Base-by-base conservation (phyloP, 2,329 filamentous ascomycete genomes). In the Phialophora tarda region DNA sequence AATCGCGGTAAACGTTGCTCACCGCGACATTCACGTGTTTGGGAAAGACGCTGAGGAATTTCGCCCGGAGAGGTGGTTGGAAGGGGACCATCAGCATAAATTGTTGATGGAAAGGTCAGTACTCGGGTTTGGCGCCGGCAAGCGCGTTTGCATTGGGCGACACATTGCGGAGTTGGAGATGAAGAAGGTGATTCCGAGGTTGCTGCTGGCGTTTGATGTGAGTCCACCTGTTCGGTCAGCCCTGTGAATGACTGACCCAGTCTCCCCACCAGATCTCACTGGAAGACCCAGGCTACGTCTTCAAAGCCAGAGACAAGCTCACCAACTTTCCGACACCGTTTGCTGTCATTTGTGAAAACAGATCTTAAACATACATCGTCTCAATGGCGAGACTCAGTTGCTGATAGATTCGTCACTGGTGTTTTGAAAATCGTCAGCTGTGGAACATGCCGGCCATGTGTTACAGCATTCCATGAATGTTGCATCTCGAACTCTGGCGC, bases 81-180 rank as follows among this genome's bases (percentile, higher is more conserved):
- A 84, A 41, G 56, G 30, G 12, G 34, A 62, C 41, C 62, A 32
- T 21, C 60, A 50, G 50, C 51, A 59, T 24, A 50, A 26, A 17
- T 14, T 32, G 17, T 4, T 28, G 44, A 70, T 70, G 68, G 68
- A 70, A 26, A 55, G 77, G 1, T 89, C 80, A 66, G 78, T 77
- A 63, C 79, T 85, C 53, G 78, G 82, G 0, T 69, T 69, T 41
- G 65, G 65, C 7, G 65, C 62, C 3, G 67, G 67, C 21, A 64
- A 60, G 24, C 67, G 67, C 24, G 38, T 65, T 28, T 69, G 67
- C 32, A 32, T 68, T 2, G 67, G 67, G 12, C 61, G 58, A n/a
- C 54, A 64, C 14, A 65, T 74, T 59, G 71, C 71, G 17, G 61
- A 71, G 26, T 44, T 74, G 44, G 72, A 74, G 58, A 64, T 74